phyloP scores from a whole-genome alignment of 2,329 filamentous ascomycete species.

The Raffaelea ambrosiae region DNA sequence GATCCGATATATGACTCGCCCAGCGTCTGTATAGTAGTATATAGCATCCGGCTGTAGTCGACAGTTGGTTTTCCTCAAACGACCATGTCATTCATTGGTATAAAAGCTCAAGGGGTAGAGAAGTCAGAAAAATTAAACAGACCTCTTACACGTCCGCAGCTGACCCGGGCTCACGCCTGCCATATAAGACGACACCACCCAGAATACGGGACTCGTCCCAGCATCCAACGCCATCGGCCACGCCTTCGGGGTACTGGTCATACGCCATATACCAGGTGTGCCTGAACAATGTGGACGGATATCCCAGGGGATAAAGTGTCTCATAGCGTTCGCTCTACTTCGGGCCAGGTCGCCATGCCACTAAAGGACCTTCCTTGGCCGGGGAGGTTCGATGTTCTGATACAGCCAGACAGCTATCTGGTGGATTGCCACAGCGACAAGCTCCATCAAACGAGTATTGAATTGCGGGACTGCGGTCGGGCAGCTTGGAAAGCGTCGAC shows the following conservation, averaged over 20 bases:
- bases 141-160: neutral
- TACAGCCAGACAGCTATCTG: constrained; percentile 19
- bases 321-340: neutral
- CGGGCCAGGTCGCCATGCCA: constrained; percentile 15
- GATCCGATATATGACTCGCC: constrained; percentile 14
- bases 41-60: constrained; percentile 4
- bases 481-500: constrained; percentile 14
- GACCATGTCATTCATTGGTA: too few relatives aligned
- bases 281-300: constrained; percentile 17
- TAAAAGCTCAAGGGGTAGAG: too few relatives aligned
- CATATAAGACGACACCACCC: constrained; percentile 18
- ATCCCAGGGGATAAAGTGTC: too few relatives aligned
- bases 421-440: constrained; percentile 20
- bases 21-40: constrained; percentile 14
- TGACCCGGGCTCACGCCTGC: constrained; percentile 6
- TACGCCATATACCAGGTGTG: constrained; percentile 17
- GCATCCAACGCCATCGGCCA: constrained; percentile 20
- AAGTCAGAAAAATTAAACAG: too few relatives aligned
- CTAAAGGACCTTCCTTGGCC: constrained; percentile 16
- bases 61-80: neutral
- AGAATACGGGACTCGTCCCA: constrained; percentile 21
- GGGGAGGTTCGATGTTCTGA: constrained; percentile 9
- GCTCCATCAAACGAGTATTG: constrained; percentile 21
- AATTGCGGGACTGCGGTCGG: constrained; percentile 17
- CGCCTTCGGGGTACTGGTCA: constrained; percentile 20